Base-by-base conservation (phyloP, 2,329 filamentous ascomycete species). In the Graphilbum fragrans region DNA sequence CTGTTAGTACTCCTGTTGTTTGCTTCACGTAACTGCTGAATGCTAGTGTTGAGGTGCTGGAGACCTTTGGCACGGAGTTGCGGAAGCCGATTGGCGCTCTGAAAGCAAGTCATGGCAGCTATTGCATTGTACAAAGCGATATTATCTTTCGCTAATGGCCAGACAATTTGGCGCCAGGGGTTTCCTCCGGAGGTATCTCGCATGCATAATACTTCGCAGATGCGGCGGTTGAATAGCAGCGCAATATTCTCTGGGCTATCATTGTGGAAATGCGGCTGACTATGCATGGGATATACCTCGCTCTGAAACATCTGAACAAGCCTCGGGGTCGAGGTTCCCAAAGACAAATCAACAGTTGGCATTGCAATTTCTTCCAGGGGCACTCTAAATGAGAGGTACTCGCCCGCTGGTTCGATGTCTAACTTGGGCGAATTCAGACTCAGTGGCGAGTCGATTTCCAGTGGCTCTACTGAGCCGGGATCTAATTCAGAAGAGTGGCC, bases 51-150 rank as follows among this genome's bases (percentile, higher is more conserved):
- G 19, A 43, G 33, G 11, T 43, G 41, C 5, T 20, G 33, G 16
- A 39, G 19, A 10, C 41, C 41, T 2, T 31, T 12, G 16, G 37
- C 32, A 1, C 41, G 37, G 12, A 43, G 17, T 11, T 36, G 33
- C 7, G 41, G 37, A 23, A 37, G n/a, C 37, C 23, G 4, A 27
- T 34, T 39, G 37, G 33, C 41, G n/a, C 22, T 21, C 17, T 43
- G 41, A 27, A 43, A 43, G 19, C 33, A 43, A 8, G 41, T 43
- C 41, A 43, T 43, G 37, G 41, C 41, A 3, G 41, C 41, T 8
- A 43, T 36, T 9, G 41, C 37, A 16, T 43, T 32, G 37, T 39
- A 43, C 6, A 43, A 33, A 1, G 37, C 37, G 10, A 19, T 17
- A 34, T 43, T 17, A 19, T 43, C 34, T 20, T 43, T 37, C 19